Evolutionary conservation across 2,329 filamentous ascomycete species (phyloP), one percentile per base, ranked within the genome.

Genomic region (Niveomyces coronatus): DNA sequence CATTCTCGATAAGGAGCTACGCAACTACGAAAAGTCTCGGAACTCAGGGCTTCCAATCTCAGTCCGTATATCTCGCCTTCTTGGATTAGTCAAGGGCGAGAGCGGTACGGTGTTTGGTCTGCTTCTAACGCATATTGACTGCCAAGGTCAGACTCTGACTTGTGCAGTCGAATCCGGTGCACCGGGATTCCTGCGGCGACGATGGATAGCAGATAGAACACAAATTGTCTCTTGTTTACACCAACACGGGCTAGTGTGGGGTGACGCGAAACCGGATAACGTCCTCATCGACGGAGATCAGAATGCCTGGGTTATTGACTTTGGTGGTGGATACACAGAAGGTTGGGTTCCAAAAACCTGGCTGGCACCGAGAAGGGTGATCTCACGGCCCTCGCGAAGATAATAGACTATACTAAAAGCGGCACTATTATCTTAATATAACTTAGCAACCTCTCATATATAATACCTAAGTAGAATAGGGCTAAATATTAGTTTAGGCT

Each of bases 261-360:
- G 18, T 2, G 26, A 22, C 5, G 18, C 26, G 9, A 9, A 27
- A 10, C 35, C 26, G 4, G 6, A 30, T 6, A 30, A 37, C 17
- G 35, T 37, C 13, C 6, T 37, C 22, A 37, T 37, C 14, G 35
- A 37, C 19, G 14, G 3, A 4, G 14, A 17, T 19, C 4, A 23
- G 4, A 37, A 37, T 17, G 35, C 35, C 6, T 37, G 35, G 35
- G 26, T 37, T 3, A 16, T 23, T 16, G 35, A 27, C 5, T 23
- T 37, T 5, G 35, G 26, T 10, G 26, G 10, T 5, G 18, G 26
- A 7, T 14, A 11, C 6, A 7, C 26, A 14, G n/a, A 11, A 5
- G 18, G 13, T 8, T 30, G 18, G 35, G 35, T 37, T 5, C 35
- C 35, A 11, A n/a, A 9, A 18, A 20, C 7, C 18, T n/a, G n/a